phyloP scores from a whole-genome alignment of 805 yeast genomes.

The Zygoascus flipseniorum region DNA sequence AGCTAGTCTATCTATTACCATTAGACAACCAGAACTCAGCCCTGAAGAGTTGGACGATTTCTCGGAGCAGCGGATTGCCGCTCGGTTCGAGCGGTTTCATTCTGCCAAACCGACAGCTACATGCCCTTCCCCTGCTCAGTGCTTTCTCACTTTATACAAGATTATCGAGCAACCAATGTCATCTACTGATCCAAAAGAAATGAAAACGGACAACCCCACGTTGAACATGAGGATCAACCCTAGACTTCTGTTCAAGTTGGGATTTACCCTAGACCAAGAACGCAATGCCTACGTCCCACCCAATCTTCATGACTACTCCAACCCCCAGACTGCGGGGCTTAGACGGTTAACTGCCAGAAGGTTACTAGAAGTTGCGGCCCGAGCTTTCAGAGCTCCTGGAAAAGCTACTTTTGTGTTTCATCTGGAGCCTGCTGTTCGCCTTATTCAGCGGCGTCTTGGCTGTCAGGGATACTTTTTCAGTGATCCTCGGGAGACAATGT shows the following conservation, averaged over 20 bases:
- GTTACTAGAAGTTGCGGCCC: constrained; percentile 13
- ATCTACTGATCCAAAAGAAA: constrained; percentile 43
- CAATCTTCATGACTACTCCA: constrained; percentile 12
- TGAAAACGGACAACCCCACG: constrained; percentile 42
- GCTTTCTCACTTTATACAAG: constrained; percentile 52
- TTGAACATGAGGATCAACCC: constrained; percentile 53
- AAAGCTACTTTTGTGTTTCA: constrained; percentile 1
- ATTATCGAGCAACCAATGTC: constrained; percentile 61
- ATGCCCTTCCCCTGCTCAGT: constrained; percentile 47
- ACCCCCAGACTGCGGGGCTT: constrained; percentile 9
- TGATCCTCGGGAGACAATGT: neutral
- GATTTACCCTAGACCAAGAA: constrained; percentile 16
- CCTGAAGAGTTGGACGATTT: constrained; percentile 40
- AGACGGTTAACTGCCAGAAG: constrained; percentile 11
- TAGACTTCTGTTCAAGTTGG: constrained; percentile 33
- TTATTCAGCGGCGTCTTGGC: constrained; percentile 1
- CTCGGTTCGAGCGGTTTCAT: constrained; percentile 36
- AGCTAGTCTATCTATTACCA: constrained; percentile 12
- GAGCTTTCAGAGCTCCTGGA: constrained; percentile 4
- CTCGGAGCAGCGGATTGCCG: constrained; percentile 41
- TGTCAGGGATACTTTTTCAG: neutral
- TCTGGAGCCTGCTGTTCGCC: constrained; percentile 7
- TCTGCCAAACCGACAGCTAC: constrained; percentile 23
- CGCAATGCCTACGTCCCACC: constrained; percentile 17
- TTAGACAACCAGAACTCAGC: constrained; percentile 31